Evolutionary conservation across 306 rosid species (phyloP), one percentile per base, ranked within the genome.

Genomic region (Cucurbita ficifolia): DNA sequence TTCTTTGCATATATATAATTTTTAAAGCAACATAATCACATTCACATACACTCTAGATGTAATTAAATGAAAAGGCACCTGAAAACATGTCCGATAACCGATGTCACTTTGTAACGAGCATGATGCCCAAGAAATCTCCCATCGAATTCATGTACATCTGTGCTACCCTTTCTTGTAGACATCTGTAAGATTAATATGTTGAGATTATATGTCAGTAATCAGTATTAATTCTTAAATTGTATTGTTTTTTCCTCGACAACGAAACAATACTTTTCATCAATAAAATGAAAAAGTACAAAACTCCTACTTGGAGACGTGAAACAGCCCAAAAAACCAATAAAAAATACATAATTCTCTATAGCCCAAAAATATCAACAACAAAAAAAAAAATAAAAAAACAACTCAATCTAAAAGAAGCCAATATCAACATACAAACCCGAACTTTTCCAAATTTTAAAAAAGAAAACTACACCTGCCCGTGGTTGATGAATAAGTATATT

Each of bases 51-150:
- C 69, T 21, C 54, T 45, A 45, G 12, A 67, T 43, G 19, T 21
- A 45, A 14, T 12, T 46, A 70, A 70, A 75, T 59, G 80, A 77
- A 53, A 75, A 79, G 10, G 43, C 53, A 93, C 98, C 98, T 93
- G 93, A 90, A 93, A 56, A 93, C 76, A 75, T 93, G 98, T 21
- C 98, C 98, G 82, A 88, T 93, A n/a, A 89, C 98, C 16, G 98
- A 93, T 73, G 98, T 90, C 22, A 93, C 97, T 88, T 82, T 93
- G 64, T 87, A 93, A 18, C 46, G 82, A 1, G 80, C 94, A 58
- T 59, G 86, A 21, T 56, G 77, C 50, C 89, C 86, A 48, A 43
- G 88, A 88, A 93, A 90, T 54, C 5, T 82, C 60, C 94, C 98
- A 5, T 86, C 92, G 29, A 93, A 88, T 82, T 93, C 97, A 61